phyloP scores from a whole-genome alignment of 371 early-diverging fungal species.

The Dentiscutata heterogama region DNA sequence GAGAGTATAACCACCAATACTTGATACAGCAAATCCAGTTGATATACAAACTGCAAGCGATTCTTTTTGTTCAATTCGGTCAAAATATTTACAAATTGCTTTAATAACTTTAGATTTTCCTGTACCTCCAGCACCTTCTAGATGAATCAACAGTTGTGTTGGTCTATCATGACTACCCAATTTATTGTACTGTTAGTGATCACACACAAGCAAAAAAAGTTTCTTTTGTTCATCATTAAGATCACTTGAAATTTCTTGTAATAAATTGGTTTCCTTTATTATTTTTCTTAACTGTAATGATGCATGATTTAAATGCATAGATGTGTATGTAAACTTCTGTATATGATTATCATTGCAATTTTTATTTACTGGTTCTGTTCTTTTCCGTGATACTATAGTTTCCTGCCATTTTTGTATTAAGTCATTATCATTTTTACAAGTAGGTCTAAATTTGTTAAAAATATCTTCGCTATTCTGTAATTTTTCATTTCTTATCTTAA shows the following conservation, averaged over 20 bases:
- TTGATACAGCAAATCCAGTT: no score
- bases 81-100: constrained; percentile 6
- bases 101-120: constrained; percentile 6
- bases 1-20: no score
- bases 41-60: no score
- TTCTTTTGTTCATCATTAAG: background rate
- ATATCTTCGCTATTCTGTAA: background rate
- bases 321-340: background rate
- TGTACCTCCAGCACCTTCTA: background rate
- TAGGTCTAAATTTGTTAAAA: background rate
- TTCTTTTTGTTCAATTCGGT: background rate
- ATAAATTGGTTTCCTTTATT: background rate
- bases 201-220: background rate
- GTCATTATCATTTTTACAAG: background rate
- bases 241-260: background rate
- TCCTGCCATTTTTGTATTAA: background rate
- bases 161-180: background rate
- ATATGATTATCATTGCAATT: background rate
- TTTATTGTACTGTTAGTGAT: background rate
- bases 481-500: background rate
- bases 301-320: background rate
- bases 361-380: background rate
- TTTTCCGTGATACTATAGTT: background rate
- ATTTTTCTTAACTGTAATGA: background rate
- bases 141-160: background rate